Evolutionary conservation across 2,329 filamentous ascomycete genomes (phyloP).

Genomic region (Claviceps fusiformis): DNA sequence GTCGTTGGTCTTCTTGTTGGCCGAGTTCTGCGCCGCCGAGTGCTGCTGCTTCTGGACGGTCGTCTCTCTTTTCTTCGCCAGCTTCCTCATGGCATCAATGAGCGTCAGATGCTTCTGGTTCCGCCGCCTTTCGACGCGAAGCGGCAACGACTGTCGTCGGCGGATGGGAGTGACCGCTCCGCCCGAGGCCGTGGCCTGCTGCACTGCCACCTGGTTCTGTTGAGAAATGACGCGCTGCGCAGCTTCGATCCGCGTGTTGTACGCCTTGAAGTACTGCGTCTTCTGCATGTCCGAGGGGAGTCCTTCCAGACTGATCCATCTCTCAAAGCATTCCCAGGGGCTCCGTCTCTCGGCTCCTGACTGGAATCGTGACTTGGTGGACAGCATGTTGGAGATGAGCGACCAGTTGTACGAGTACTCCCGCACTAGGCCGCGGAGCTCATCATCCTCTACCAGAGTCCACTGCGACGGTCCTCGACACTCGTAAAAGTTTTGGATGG

Average conservation of each 20-base stretch:
- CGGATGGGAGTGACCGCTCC: slow-evolving; percentile 27
- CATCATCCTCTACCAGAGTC: slow-evolving; percentile 82
- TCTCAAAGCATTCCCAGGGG: slow-evolving; percentile 97
- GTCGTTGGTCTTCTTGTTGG: slow-evolving; percentile 71
- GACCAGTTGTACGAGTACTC: slow-evolving; percentile 98
- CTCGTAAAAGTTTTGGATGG: slow-evolving; percentile 81
- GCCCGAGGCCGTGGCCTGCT: slow-evolving; percentile 34
- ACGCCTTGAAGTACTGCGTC: slow-evolving; percentile 81
- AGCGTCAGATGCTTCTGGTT: slow-evolving; percentile 78
- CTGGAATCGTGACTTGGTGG: slow-evolving; percentile 60
- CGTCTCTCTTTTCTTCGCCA: slow-evolving; percentile 87
- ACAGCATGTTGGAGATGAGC: slow-evolving; percentile 70
- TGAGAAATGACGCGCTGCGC: slow-evolving; percentile 42
- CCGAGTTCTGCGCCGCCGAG: slow-evolving; percentile 61
- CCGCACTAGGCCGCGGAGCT: slow-evolving; percentile 69
- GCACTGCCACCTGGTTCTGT: slow-evolving; percentile 35
- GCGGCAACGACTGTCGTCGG: slow-evolving; percentile 62
- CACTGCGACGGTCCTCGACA: slow-evolving; percentile 77
- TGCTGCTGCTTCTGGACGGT: slow-evolving; percentile 79
- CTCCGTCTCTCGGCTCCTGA: slow-evolving; percentile 82
- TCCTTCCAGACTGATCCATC: slow-evolving; percentile 87
- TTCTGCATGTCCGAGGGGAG: slow-evolving; percentile 88
- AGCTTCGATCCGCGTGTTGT: slow-evolving; percentile 45
- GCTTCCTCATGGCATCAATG: slow-evolving; percentile 87
- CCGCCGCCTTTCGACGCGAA: slow-evolving; percentile 74